Percentiles rank a stretch among this genome's conserved stretches.
Conservation (phyloP, 768 basidiomycete species). For the Termitomyces sp. region DNA sequence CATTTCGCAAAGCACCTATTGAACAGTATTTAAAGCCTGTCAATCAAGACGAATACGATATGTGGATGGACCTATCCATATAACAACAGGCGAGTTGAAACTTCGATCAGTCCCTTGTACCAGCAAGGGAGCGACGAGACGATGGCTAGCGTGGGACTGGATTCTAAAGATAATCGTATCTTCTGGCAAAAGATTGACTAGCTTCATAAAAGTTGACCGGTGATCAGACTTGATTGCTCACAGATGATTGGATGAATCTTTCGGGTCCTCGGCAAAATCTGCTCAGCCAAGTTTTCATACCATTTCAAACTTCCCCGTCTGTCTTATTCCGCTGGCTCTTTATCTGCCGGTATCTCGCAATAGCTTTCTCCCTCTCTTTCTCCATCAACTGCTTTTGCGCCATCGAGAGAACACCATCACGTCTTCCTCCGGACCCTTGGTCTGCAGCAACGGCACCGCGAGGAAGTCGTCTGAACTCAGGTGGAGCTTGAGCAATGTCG, state of each 20-base stretch:
- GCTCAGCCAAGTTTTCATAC: not conserved
- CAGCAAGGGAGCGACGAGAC: not conserved
- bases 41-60: not conserved
- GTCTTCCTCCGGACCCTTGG: conserved; percentile 19
- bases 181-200: not conserved
- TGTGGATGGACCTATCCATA: not conserved
- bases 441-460: conserved; percentile 6
- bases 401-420: conserved; percentile 56
- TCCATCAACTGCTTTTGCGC: conserved; percentile 77
- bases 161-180: too few relatives aligned
- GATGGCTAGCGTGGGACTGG: not conserved
- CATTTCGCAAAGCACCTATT: not conserved
- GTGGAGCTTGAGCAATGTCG: conserved; percentile 21
- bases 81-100: not conserved
- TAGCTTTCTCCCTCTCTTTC: conserved; percentile 63
- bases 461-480: conserved; percentile 21
- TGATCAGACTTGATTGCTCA: not conserved
- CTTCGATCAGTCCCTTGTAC: conserved; percentile 1
- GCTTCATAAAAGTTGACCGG: not conserved
- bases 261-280: not conserved
- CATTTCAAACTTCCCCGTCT: not conserved
- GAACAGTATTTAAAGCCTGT: not conserved
- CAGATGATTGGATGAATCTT: not conserved
- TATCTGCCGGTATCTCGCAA: conserved; percentile 62
- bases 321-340: conserved; percentile 38